Base-by-base conservation (phyloP, 805 yeast genomes). In the Ascoidea rubescens region DNA sequence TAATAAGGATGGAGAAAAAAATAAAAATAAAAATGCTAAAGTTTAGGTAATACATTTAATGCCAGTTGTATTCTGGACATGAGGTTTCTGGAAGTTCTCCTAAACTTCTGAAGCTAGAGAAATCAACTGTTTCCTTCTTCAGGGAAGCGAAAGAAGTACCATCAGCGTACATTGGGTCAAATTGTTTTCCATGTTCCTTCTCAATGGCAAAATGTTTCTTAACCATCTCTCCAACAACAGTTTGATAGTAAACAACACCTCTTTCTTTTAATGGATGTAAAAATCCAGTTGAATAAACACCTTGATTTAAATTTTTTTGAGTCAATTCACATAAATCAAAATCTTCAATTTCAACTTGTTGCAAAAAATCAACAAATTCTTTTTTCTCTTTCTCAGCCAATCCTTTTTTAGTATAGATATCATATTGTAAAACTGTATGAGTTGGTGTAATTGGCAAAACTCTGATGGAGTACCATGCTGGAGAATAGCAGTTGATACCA, bases 401-500 rank as follows among this genome's bases (percentile, higher is more conserved):
- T 8, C 84, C 84, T 62, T 77, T 78, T 67, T 79, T 78, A 53
- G 82, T 74, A 65, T 72, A 79, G 53, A 79, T 75, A 60, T 79
- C 84, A 59, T 79, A 79, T 59, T 78, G 82, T 59, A 79, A 68
- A 44, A 79, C 67, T 8, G 84, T 79, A 60, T 72, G 77, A 42
- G 70, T 69, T 21, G 82, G 77, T 43, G 73, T 60, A 17, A 75
- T 63, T 37, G 84, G 84, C 54, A 78, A 66, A 4, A 79, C 83
- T 58, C 83, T 68, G 56, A 79, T 78, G 6, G 80, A 72, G 63
- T 79, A 79, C 80, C 82, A 79, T 7, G 83, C 83, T 58, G 84
- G 83, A 0, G 83, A 78, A 60, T 79, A 79, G 59, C 84, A 79
- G 64, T 79, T 79, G 62, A 79, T 64, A 48, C 84, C 84, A 60